Base-by-base conservation (phyloP, 2,329 filamentous ascomycete species). In the Davidsoniella virescens region DNA sequence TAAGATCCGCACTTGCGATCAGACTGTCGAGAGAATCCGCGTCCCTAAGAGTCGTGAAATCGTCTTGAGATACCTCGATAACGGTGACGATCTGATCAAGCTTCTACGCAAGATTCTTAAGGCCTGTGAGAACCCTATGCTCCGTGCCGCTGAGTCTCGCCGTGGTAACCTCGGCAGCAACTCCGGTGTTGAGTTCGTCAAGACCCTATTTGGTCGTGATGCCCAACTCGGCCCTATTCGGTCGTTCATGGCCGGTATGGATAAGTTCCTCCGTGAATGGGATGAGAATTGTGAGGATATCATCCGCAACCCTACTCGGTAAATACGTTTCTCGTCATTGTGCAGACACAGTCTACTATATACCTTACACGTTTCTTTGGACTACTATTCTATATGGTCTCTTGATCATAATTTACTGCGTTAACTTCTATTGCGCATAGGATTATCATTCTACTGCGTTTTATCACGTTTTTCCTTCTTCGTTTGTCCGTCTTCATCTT, bases 261-360 rank as follows among this genome's bases (percentile, higher is more conserved):
- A 85, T 46, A 72, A 88, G 36, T 98, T 90, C 86, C 87, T 84
- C 64, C 78, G 93, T 67, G 83, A 90, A 44, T 98, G 95, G 65
- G 87, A 95, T 61, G 86, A 85, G 64, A 95, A 96, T 71, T 94
- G 87, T 67, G 86, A 94, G 60, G 84, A 90, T 25, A 90, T 96
- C 58, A 71, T 96, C 54, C 68, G 67, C 57, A 70, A 72, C 59
- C 78, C 78, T 39, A 72, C 70, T 57, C 65, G 69, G 60, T 80
- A 73, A 61, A 61, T 26, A n/a, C 20, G n/a, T 26, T 42, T 42
- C 8, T 18, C 14, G 14, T 33, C 26, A n/a, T 16, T n/a, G 16
- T n/a, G 10, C 12, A 16, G 26, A 33, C 26, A 20, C 20, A 20
- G 20, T 20, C 20, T 20, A 20, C 20, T 1, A 20, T 33, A 33